Evolutionary conservation across 371 early-diverging fungal species (phyloP).

Genomic region (Mortierella sp.): DNA sequence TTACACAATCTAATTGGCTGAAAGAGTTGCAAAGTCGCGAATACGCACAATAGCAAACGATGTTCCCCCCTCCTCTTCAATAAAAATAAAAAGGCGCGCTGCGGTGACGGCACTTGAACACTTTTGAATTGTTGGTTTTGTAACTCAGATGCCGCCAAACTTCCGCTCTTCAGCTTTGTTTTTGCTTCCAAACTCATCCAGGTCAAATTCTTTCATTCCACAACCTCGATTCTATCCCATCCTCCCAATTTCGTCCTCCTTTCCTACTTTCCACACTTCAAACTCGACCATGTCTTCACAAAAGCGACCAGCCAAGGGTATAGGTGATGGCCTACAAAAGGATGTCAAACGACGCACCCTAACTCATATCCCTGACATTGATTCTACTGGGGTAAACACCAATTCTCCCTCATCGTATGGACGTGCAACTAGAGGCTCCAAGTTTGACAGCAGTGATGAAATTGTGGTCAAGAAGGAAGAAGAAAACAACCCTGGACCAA

Average conservation of each 20-base stretch:
- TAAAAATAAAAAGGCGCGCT: no score
- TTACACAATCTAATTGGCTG: no score
- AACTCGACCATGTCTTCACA: neutral
- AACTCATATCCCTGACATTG: neutral
- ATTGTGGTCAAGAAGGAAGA: constrained; percentile 12
- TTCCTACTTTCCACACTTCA: neutral
- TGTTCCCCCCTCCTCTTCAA: no score
- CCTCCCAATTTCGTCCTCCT: neutral
- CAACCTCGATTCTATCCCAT: neutral
- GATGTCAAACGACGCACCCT: neutral
- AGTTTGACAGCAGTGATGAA: neutral
- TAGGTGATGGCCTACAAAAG: neutral
- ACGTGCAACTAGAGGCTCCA: neutral
- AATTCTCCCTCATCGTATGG: no score
- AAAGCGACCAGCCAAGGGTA: neutral
- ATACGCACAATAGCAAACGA: no score
- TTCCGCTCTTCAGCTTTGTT: neutral
- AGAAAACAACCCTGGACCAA: constrained; percentile 12
- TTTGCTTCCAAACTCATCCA: no score
- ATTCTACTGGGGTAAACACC: neutral
- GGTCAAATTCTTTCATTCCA: no score
- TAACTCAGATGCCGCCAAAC: neutral
- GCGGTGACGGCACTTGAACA: no score
- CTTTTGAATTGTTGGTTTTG: no score
- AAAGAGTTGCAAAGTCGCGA: no score